phyloP scores from a whole-genome alignment of 2,329 filamentous ascomycete genomes.

The Alternaria ventricosa region DNA sequence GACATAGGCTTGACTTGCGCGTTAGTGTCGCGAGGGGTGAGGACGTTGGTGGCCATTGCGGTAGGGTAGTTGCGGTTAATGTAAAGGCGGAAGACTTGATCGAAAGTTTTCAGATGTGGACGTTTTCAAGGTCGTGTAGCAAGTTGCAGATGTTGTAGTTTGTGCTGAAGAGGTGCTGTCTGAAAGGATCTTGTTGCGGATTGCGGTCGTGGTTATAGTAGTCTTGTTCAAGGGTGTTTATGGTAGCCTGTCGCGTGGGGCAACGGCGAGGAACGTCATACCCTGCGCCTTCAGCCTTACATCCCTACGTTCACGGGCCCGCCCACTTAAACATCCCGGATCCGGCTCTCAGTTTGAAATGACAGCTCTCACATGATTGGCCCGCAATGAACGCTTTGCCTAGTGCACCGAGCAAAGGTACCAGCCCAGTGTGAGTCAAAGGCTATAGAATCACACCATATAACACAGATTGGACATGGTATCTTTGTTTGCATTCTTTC shows the following conservation, averaged over 20 bases:
- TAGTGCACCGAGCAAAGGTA: neutral
- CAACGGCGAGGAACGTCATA: constrained; percentile 22
- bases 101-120: neutral
- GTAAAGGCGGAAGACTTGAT: neutral
- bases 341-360: neutral
- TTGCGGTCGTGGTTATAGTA: constrained; percentile 7
- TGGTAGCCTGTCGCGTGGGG: constrained; percentile 14
- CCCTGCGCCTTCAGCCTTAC: neutral
- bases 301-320: constrained; percentile 2
- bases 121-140: neutral
- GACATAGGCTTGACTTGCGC: constrained; percentile 44
- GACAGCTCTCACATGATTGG: neutral
- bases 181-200: neutral
- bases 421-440: constrained; percentile 7
- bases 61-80: neutral
- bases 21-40: constrained; percentile 72
- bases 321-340: neutral
- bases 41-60: constrained; percentile 65
- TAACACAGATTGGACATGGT: constrained; percentile 1
- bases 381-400: neutral
- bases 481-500: constrained; percentile 10
- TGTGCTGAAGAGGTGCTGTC: neutral
- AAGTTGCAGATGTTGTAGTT: neutral
- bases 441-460: neutral
- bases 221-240: constrained; percentile 13